Evolutionary conservation across 495 filamentous ascomycete genomes (phyloP), one percentile per base, ranked within the genome.

Genomic region (Podospora anserina): DNA sequence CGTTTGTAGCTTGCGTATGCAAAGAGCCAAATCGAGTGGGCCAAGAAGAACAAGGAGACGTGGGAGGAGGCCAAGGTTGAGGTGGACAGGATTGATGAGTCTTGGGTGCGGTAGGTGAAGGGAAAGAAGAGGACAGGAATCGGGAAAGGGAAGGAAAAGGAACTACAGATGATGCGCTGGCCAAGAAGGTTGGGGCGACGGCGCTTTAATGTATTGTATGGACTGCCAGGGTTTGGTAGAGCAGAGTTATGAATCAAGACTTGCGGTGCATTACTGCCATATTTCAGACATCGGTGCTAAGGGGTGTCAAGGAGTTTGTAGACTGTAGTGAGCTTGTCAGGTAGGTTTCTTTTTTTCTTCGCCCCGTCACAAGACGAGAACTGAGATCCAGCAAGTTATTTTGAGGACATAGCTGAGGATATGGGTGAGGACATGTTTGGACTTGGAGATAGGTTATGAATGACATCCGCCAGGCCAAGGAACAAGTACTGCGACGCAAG

Each of bases 11-110:
- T 97, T 70, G 91, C 93, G 59, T 99, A 97, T 75, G 95, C 95
- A 13, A 90, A 88, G 74, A 94, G 90, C 77, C 95, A 99, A 76
- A 89, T 99, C 67, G 93, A 98, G 77, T 99, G 95, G 95, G 96
- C 95, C n/a, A 93, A 89, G 78, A 95, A 95, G 82, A 97, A 94
- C 73, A 88, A 95, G 72, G 94, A 96, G 74, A 92, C 92, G 3
- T 99, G 95, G 95, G 92, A 93, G 72, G 94, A 98, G 77, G 95
- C 95, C 3, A 92, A 88, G 73, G 89, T 88, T n/a, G 95, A 98
- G 75, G 90, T 97, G 63, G 88, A 90, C 66, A 97, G 96, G 83
- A 97, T 97, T 72, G 83, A 86, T 55, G 83, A 87, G 71, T 78
- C 76, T 44, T 81, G 73, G 39, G 39, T 5, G 39, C 39, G 39